Percentiles rank a stretch among this genome's conserved stretches.
These are phyloP conservation scores for Dionaea muscipula DNA, from an alignment of 179 eudicot species.

Conservation along the genomic window DNA sequence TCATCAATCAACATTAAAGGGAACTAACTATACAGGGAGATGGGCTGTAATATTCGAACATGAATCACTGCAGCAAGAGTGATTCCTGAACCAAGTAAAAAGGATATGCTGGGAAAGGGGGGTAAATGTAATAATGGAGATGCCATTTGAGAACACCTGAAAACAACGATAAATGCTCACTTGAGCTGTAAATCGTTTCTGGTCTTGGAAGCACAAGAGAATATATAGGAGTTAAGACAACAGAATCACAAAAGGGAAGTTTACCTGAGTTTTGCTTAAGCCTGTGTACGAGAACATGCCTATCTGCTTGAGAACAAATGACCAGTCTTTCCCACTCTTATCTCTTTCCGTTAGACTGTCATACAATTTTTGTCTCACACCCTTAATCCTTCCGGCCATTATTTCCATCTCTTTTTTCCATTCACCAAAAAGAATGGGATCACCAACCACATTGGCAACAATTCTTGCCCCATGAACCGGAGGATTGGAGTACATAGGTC, in stretches of 20 bases:
- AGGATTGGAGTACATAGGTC: conserved; percentile 97
- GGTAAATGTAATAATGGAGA: too few relatives aligned
- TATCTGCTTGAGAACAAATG: conserved; percentile 77
- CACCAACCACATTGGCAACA: conserved; percentile 81
- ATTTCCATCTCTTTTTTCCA: conserved; percentile 95
- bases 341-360: conserved; percentile 60
- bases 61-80: too few relatives aligned
- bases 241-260: neutral
- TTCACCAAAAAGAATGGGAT: conserved; percentile 52
- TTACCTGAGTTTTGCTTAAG: conserved; percentile 85
- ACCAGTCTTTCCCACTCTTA: conserved; percentile 89
- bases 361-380: conserved; percentile 60
- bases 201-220: neutral
- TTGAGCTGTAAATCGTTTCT: neutral
- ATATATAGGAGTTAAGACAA: neutral
- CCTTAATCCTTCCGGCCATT: conserved; percentile 94
- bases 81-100: too few relatives aligned
- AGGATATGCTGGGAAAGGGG: too few relatives aligned
- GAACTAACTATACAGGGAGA: too few relatives aligned
- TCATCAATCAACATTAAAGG: too few relatives aligned
- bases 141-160: too few relatives aligned
- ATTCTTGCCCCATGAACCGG: conserved; percentile 87
- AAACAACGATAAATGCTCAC: too few relatives aligned
- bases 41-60: too few relatives aligned
- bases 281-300: conserved; percentile 99